Percentiles rank a stretch among this genome's conserved stretches.
Conservation (phyloP, 129 eudicot genomes). For the Flaveria ramosissima region DNA sequence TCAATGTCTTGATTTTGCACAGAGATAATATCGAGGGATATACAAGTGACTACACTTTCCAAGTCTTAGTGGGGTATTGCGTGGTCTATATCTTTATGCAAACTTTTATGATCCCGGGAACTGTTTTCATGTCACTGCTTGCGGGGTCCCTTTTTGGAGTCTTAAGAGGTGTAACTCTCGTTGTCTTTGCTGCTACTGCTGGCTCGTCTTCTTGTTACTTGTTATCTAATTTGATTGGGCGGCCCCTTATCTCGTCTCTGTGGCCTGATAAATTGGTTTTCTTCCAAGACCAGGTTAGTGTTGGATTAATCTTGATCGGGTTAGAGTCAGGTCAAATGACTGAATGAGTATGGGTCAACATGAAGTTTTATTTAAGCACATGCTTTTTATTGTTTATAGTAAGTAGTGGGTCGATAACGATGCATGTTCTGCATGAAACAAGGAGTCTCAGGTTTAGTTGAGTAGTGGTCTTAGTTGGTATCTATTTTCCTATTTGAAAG, state of each 20-base stretch:
- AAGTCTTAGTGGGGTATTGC: slow-evolving; percentile 83
- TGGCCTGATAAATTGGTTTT: slow-evolving; percentile 85
- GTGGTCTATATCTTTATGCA: slow-evolving; percentile 89
- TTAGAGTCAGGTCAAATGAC: too few relatives aligned
- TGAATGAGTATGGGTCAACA: too few relatives aligned
- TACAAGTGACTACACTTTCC: slow-evolving; percentile 83
- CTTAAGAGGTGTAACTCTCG: slow-evolving; percentile 76
- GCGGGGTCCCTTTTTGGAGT: slow-evolving; percentile 93
- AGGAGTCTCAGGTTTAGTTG: too few relatives aligned
- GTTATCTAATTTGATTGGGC: slow-evolving; percentile 76
- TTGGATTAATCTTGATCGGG: too few relatives aligned
- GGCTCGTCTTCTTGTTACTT: slow-evolving; percentile 94
- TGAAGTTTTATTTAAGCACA: too few relatives aligned
- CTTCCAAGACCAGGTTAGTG: slow-evolving; percentile 80
- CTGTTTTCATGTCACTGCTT: slow-evolving; percentile 87
- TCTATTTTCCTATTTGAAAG: too few relatives aligned
- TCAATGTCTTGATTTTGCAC: slow-evolving; percentile 5
- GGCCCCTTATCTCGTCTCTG: slow-evolving; percentile 77
- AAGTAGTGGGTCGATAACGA: neutral
- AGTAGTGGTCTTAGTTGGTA: too few relatives aligned
- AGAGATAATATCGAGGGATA: slow-evolving; percentile 88
- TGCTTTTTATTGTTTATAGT: too few relatives aligned
- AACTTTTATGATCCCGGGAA: slow-evolving; percentile 98
- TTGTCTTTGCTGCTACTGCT: slow-evolving; percentile 80
- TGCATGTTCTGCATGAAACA: neutral